These are phyloP conservation scores for Trypanosoma avium DNA, from an alignment of 208 protist genomes.

Conservation along the genomic window DNA sequence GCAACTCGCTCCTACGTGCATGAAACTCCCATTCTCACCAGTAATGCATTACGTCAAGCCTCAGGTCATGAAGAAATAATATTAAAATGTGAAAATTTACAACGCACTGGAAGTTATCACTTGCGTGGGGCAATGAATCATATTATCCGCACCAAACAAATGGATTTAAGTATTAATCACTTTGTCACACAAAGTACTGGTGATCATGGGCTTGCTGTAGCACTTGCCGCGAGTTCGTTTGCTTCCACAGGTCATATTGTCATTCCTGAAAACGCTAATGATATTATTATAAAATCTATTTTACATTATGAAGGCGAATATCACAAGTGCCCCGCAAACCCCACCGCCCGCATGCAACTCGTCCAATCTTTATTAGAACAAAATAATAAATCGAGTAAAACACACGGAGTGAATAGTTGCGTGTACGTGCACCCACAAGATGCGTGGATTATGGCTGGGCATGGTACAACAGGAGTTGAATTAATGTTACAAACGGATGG, in stretches of 20 bases:
- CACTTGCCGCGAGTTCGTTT: slow-evolving; percentile 79
- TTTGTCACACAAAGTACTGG: slow-evolving; percentile 91
- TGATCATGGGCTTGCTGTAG: slow-evolving; percentile 92
- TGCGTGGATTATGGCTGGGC: slow-evolving; percentile 86
- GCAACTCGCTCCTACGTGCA: slow-evolving; percentile 58
- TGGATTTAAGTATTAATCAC: slow-evolving; percentile 59
- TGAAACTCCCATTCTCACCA: slow-evolving; percentile 67
- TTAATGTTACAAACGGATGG: slow-evolving; percentile 85
- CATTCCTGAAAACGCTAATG: slow-evolving; percentile 76
- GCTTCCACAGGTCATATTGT: slow-evolving; percentile 83
- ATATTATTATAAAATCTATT: slow-evolving; percentile 75
- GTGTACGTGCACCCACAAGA: slow-evolving; percentile 92
- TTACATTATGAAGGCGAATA: slow-evolving; percentile 69
- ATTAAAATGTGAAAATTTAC: slow-evolving; percentile 80
- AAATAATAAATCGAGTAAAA: slow-evolving; percentile 36
- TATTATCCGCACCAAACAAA: slow-evolving; percentile 69
- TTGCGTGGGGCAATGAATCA: slow-evolving; percentile 68
- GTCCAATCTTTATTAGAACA: slow-evolving; percentile 39
- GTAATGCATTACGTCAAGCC: slow-evolving; percentile 46
- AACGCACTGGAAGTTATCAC: slow-evolving; percentile 78
- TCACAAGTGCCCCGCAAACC: too few species aligned
- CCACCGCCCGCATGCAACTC: slow-evolving; percentile 36
- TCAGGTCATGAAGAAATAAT: slow-evolving; percentile 58
- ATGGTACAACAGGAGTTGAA: slow-evolving; percentile 88
- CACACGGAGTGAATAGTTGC: slow-evolving; percentile 50